A percentile compares a stretch with the other conserved stretches of the same genome.
Evolutionary conservation across 768 basidiomycete species (phyloP).

Genomic region (Mrakia blollopis): DNA sequence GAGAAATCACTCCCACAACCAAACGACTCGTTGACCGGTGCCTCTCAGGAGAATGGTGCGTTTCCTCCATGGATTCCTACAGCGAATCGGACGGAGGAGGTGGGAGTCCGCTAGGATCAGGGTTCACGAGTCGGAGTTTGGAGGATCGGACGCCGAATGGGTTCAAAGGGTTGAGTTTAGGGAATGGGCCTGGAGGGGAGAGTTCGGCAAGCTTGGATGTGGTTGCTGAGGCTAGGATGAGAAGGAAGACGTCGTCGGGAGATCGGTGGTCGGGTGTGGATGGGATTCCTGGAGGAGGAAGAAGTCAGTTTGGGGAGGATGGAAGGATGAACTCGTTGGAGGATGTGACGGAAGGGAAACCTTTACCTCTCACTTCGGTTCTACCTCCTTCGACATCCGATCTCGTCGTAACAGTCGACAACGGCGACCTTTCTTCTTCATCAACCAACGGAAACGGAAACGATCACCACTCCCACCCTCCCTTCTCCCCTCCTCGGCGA

Average conservation of each 20-base stretch:
- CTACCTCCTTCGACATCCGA: background rate
- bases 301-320: background rate
- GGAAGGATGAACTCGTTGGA: background rate
- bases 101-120: background rate
- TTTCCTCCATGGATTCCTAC: slow-evolving; percentile 17
- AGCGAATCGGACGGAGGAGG: slow-evolving; percentile 7
- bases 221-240: background rate
- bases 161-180: background rate
- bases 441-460: background rate
- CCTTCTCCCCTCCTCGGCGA: background rate
- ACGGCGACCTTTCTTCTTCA: background rate
- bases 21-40: slow-evolving; percentile 87
- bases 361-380: background rate
- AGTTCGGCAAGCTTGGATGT: background rate
- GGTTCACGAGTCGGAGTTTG: background rate
- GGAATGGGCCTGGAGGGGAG: background rate
- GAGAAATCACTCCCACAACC: slow-evolving; percentile 80
- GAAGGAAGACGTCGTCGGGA: slow-evolving; percentile 1
- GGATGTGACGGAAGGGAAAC: background rate
- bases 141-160: background rate
- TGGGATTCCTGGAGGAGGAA: background rate
- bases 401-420: background rate
- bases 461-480: background rate
- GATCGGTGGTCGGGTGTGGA: background rate
- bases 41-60: slow-evolving; percentile 70